Conservation (phyloP, 2,329 filamentous ascomycete species). For the Alternaria rosae region DNA sequence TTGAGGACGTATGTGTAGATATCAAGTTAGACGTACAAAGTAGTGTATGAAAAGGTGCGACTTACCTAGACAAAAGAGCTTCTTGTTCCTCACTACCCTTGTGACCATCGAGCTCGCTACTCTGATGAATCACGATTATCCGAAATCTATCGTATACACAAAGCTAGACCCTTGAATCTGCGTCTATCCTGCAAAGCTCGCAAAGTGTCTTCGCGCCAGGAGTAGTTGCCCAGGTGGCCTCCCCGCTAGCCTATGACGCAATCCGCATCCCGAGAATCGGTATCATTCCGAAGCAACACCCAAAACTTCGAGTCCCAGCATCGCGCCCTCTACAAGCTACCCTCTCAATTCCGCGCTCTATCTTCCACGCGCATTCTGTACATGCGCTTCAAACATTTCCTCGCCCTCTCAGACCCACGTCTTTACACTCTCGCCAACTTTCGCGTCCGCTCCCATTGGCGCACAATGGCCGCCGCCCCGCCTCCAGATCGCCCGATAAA, state of each 20-base stretch:
- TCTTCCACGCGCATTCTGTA: neutral
- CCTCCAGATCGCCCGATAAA: conserved; percentile 50
- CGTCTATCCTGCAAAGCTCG: neutral
- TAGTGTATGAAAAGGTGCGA: neutral
- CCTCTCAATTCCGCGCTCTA: neutral
- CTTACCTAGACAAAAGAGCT: neutral
- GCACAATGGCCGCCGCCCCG: conserved; percentile 42
- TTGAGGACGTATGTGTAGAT: neutral
- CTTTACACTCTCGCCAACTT: conserved; percentile 21
- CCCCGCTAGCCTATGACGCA: conserved; percentile 10
- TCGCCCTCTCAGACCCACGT: conserved; percentile 11
- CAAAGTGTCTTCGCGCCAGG: neutral
- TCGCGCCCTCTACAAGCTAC: neutral
- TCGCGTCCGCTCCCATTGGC: conserved; percentile 25
- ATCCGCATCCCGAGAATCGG: conserved; percentile 10
- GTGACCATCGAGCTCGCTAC: accelerated
- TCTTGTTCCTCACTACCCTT: neutral
- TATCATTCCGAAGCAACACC: conserved; percentile 7
- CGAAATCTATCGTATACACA: neutral
- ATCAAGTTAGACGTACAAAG: neutral
- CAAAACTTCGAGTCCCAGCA: neutral
- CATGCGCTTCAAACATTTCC: conserved; percentile 10
- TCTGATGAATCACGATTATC: neutral
- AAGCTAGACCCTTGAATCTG: too few relatives aligned
- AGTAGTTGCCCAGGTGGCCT: neutral